A percentile compares a stretch with the other conserved stretches of the same genome.
These are phyloP conservation scores for Diaporthe sp. DNA, from an alignment of 2,329 filamentous ascomycete species.

Conservation along the genomic window DNA sequence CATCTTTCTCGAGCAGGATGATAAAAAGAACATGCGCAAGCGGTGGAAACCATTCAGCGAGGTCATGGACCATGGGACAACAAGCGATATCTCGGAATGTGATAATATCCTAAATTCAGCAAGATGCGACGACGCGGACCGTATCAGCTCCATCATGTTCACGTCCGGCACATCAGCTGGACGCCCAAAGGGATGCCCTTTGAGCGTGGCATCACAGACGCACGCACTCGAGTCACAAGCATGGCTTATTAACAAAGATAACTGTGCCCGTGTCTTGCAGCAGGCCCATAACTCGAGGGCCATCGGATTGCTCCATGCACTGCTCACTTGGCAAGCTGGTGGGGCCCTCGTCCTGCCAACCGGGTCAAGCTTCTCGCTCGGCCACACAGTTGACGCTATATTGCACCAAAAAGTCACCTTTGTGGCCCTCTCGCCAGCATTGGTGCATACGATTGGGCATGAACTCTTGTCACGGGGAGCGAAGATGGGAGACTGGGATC, in stretches of 20 bases:
- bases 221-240: neutral
- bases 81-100: too few species aligned
- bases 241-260: neutral
- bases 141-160: neutral
- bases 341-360: neutral
- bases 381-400: conserved; percentile 1
- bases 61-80: neutral
- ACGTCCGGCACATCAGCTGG: neutral
- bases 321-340: neutral
- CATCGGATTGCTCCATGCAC: neutral
- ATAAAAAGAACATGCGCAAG: neutral
- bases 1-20: neutral
- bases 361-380: conserved; percentile 1
- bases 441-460: neutral
- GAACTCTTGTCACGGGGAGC: neutral
- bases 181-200: neutral
- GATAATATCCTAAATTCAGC: neutral
- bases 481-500: neutral
- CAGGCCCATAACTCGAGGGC: neutral
- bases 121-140: neutral
- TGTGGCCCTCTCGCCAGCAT: neutral
- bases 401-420: neutral
- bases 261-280: neutral
- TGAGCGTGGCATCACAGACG: neutral
- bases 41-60: neutral